Base-by-base conservation (phyloP, 345 rosid species). In the Euphorbia tirucalli region DNA sequence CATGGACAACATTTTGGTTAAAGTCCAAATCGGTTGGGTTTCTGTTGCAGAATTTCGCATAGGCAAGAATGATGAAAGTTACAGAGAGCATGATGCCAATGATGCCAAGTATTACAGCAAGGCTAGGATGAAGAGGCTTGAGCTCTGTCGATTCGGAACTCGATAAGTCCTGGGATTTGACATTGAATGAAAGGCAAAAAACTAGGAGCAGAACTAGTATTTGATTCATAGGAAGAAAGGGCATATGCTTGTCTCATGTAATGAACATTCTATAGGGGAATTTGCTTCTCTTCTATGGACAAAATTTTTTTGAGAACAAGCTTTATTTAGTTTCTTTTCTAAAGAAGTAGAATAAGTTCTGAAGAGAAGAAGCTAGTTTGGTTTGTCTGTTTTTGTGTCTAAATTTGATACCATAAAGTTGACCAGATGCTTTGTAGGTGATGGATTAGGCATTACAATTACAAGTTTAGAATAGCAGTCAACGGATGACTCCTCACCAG, bases 21-120 rank as follows among this genome's bases (percentile, higher is more conserved):
- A 11, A 4, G 44, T 65, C 21, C 15, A n/a, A 3, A 21, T 55
- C 50, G 5, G 1, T 1, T n/a, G 21, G 55, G 54, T 39, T 65
- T 13, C 69, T 4, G 18, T 30, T 71, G 46, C 86, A 87, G 61
- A 77, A 79, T 66, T 76, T 85, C 2, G 76, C 78, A 15, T 77
- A 87, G 43, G 79, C 78, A 31, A 82, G 80, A 46, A 76, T 4
- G 21, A 81, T 14, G 70, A 85, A 72, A 28, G 64, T 43, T 30
- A 71, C 9, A n/a, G 77, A 71, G 5, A 81, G 54, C 70, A 79
- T 69, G 21, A 78, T 22, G 5, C 78, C 65, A n/a, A 79, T 15
- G 44, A 85, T 59, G 25, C 75, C 83, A 0, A 85, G 24, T 11
- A 85, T 52, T 13, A 66, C 28, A 6, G 66, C 73, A 16, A 71